phyloP scores from a whole-genome alignment of 106 monocot genomes.

The Apostasia ramifera region DNA sequence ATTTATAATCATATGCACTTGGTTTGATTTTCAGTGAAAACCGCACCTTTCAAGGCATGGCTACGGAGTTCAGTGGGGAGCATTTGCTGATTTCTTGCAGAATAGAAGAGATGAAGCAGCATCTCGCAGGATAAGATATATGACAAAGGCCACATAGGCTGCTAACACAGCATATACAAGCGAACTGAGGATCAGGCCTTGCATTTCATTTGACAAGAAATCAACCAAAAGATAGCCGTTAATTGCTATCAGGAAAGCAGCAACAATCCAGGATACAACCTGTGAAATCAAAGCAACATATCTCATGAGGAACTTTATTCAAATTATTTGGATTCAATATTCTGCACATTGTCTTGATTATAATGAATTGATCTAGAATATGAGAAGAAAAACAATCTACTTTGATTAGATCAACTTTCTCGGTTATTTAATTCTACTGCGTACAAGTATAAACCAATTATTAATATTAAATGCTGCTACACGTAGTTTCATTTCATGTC shows the following conservation, averaged over 20 bases:
- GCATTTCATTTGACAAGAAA: constrained; percentile 37
- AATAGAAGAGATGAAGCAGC: background rate
- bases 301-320: too few species aligned
- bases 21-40: too few species aligned
- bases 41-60: background rate
- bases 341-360: too few species aligned
- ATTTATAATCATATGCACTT: too few species aligned
- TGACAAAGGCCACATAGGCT: constrained; percentile 27
- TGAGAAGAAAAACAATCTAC: too few species aligned
- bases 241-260: constrained; percentile 38
- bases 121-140: constrained; percentile 30
- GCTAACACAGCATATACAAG: constrained; percentile 16
- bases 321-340: too few species aligned
- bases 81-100: constrained; percentile 1
- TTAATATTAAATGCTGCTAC: too few species aligned
- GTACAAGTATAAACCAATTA: too few species aligned
- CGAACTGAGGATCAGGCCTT: constrained; percentile 15
- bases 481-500: too few species aligned
- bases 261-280: constrained; percentile 40
- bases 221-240: constrained; percentile 51
- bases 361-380: too few species aligned
- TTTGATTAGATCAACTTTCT: too few species aligned
- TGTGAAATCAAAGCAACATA: background rate
- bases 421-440: too few species aligned
- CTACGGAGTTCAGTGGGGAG: background rate